phyloP scores from a whole-genome alignment of 2,329 filamentous ascomycete genomes.

The Cladosporium sp. region DNA sequence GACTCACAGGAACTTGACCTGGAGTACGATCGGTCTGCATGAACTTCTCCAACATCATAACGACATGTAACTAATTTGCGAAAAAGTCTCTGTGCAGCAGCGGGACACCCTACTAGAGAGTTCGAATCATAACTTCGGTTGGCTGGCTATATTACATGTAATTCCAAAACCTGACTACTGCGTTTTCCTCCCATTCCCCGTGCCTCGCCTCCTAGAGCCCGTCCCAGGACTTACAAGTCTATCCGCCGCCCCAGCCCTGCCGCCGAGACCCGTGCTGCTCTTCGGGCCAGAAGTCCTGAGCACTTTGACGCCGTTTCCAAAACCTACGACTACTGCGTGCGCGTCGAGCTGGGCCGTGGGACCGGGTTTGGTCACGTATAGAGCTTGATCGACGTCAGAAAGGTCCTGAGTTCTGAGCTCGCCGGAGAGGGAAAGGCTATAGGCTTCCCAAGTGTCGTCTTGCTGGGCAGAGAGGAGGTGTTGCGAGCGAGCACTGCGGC shows the following conservation, averaged over 20 bases:
- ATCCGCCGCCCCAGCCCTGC: background rate
- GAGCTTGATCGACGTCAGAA: constrained; percentile 44
- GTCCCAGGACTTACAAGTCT: background rate
- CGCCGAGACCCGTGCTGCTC: background rate
- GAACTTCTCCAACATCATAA: too few species aligned
- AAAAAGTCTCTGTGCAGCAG: too few species aligned
- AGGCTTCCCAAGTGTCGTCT: constrained; percentile 50
- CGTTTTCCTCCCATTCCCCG: constrained; percentile 2
- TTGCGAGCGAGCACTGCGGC: constrained; percentile 14
- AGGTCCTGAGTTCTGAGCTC: constrained; percentile 22
- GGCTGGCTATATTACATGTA: too few species aligned
- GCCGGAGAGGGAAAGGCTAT: constrained; percentile 47
- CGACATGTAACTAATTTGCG: too few species aligned
- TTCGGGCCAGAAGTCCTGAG: constrained; percentile 38
- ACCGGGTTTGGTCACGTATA: constrained; percentile 64
- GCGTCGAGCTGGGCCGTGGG: constrained; percentile 61
- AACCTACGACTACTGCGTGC: constrained; percentile 63
- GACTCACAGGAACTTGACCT: too few species aligned
- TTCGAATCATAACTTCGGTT: too few species aligned
- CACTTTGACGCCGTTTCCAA: constrained; percentile 70
- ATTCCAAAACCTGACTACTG: background rate
- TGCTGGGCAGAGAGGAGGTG: background rate
- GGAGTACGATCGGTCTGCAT: too few species aligned
- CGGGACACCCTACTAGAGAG: too few species aligned
- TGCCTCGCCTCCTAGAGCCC: background rate